Base-by-base conservation (phyloP, 2,329 filamentous ascomycete genomes). In the Lecanicillium sp. region DNA sequence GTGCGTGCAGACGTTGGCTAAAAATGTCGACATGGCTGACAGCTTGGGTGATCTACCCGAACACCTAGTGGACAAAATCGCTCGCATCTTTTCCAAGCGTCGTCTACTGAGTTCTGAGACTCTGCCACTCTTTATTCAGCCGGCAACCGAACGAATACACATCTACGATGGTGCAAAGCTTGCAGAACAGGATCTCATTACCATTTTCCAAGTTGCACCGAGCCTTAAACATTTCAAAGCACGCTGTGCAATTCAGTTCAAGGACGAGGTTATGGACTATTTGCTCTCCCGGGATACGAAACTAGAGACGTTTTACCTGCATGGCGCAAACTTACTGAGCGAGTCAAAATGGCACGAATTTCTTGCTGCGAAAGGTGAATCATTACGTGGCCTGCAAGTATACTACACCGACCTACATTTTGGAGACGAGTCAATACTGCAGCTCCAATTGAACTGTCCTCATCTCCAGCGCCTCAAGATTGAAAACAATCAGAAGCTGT, bases 231-330 rank as follows among this genome's bases (percentile, higher is more conserved):
- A 72, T 31, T 69, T 95, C 41, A 83, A 87, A 47, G 65, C 94
- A 9, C 79, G 83, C 35, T 90, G 89, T 51, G 86, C 82, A n/a
- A 85, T 92, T 35, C 89, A 95, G 54, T 83, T 95, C 68, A 95
- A 94, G 59, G 84, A 95, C 51, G 70, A 71, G 29, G 83, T 88
- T 30, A 73, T 95, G 59, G 76, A 86, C 37, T 95, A 90, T 56
- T 74, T 95, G 52, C 67, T 85, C 15, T 78, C 79, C 40, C 83
- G 85, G 34, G 73, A 83, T 35, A 73, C 78, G 35, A 61, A 73
- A 8, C 67, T 95, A n/a, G 74, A 79, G 43, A 71, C 78, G 40
- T 68, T 96, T 31, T 84, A 87, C 45, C 70, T 96, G 1, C 82
- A 92, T 45, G 85, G 87, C 9, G 79, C 86, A 9, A 96, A 95